Base-by-base conservation (phyloP, 768 basidiomycete genomes). In the Macrocybe gigantea region DNA sequence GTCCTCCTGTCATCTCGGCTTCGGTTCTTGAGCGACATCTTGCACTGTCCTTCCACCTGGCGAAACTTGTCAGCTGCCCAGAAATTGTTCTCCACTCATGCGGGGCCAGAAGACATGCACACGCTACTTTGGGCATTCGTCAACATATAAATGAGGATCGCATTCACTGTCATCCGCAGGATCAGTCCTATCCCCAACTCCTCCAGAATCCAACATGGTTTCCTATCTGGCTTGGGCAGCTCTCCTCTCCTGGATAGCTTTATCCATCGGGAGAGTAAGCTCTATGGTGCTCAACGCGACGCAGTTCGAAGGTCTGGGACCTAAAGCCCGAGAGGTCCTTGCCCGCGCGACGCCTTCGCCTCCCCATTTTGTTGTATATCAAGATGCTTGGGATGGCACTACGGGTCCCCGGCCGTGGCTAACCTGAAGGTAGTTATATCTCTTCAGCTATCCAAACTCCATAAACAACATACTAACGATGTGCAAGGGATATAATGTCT, bases 401-500 rank as follows among this genome's bases (percentile, higher is more conserved):
- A 75, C 62, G 29, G 77, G 74, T 0, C 78, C 78, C 80, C 83
- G 4, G 56, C 68, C 1, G 63, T 65, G 6, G 67, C 78, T 12
- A 56, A 65, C 1, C 64, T 84, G 48, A 56, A 59, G 51, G 79
- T 78, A 55, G 30, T 56, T 33, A 33, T 14, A 34, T 13, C 6
- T 41, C 8, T 47, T 37, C 38, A 41, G 22, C 41, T 36, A 29
- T 32, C 12, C 36, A n/a, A 10, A 7, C 34, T 32, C 10, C 35
- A 30, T 47, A 4, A 29, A 32, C 30, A 10, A 40, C 6, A 43
- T 47, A 30, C 13, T 30, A 14, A 44, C 33, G 38, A 3, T 30
- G 22, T 42, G 36, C 8, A 45, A 81, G 77, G 80, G 81, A 34
- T 82, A 65, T 58, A 81, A 81, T 54, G 75, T 82, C 42, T 82